Evolutionary conservation across 2,329 filamentous ascomycete genomes (phyloP).

Genomic region (Phaeosphaeria sp.): DNA sequence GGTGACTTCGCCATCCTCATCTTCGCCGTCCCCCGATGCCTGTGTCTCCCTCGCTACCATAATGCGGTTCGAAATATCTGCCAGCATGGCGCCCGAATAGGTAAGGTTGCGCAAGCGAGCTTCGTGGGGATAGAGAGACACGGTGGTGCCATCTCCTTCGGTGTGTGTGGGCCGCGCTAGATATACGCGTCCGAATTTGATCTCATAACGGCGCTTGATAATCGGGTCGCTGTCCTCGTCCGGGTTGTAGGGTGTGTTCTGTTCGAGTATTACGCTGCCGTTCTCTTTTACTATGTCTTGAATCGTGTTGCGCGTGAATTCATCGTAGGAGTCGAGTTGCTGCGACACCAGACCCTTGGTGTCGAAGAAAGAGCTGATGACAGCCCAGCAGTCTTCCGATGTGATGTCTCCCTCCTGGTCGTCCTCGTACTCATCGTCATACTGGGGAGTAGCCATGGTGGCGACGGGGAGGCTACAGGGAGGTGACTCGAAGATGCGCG

Average conservation of each 20-base stretch:
- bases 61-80: constrained; percentile 85
- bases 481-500: constrained; percentile 2
- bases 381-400: constrained; percentile 97
- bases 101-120: constrained; percentile 94
- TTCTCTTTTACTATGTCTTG: constrained; percentile 95
- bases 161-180: constrained; percentile 90
- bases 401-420: constrained; percentile 75
- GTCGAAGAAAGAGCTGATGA: constrained; percentile 97
- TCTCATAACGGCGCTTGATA: constrained; percentile 88
- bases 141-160: constrained; percentile 88
- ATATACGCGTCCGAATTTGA: constrained; percentile 90
- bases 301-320: constrained; percentile 93
- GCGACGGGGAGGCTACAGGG: constrained; percentile 9
- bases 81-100: constrained; percentile 89
- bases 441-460: constrained; percentile 63
- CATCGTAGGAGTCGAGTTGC: constrained; percentile 97
- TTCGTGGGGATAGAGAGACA: constrained; percentile 89
- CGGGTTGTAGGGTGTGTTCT: constrained; percentile 79
- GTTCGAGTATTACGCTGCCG: constrained; percentile 88
- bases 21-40: constrained; percentile 70
- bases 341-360: constrained; percentile 94
- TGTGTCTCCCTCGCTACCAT: constrained; percentile 80
- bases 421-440: constrained; percentile 66
- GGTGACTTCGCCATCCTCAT: constrained; percentile 57
- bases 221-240: constrained; percentile 74